Base-by-base conservation (phyloP, 116 monocot genomes). In the Dioscorea cayenensis region DNA sequence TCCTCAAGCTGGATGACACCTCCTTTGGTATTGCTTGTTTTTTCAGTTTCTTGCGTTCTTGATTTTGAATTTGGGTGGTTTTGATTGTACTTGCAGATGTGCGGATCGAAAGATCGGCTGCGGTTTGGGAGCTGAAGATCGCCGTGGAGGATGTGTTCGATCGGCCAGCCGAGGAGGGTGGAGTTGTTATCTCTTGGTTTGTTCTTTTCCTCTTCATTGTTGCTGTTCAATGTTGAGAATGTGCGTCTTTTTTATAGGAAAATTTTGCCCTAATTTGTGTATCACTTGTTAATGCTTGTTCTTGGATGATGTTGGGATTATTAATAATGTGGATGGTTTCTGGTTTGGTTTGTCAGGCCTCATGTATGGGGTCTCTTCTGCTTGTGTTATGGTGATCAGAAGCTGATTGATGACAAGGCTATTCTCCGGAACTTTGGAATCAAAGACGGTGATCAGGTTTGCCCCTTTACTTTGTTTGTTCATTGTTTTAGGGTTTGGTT, bases 351-450 rank as follows among this genome's bases (percentile, higher is more conserved):
- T 27, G 23, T 13, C 70, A 90, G 89, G 89, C 60, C 67, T 55
- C 89, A 90, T 73, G 86, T 86, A 36, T 90, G 89, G 89, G 71
- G 89, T 21, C 84, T 84, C 58, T 90, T 90, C 65, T 90, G 89
- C 59, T 83, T 86, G 71, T 74, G 80, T 63, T 86, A 67, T 60
- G 64, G 73, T 28, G 83, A 74, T 29, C n/a, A 79, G 28, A 90
- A 84, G 66, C 60, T 90, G 68, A 74, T 72, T 16, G 80, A 90
- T 71, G 86, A 86, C 14, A 74, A 62, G 51, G 75, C 74, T 7
- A 69, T 35, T 5, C 67, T 90, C 21, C 81, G 74, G 36, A 73
- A 76, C 8, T 73, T 78, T 28, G 81, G 79, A 22, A 77, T 90
- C 51, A 81, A 78, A 70, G 89, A 90, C 77, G 76, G 89, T 1